Conservation (phyloP, 2,329 filamentous ascomycete species). For the Neopestalotiopsis sp. region DNA sequence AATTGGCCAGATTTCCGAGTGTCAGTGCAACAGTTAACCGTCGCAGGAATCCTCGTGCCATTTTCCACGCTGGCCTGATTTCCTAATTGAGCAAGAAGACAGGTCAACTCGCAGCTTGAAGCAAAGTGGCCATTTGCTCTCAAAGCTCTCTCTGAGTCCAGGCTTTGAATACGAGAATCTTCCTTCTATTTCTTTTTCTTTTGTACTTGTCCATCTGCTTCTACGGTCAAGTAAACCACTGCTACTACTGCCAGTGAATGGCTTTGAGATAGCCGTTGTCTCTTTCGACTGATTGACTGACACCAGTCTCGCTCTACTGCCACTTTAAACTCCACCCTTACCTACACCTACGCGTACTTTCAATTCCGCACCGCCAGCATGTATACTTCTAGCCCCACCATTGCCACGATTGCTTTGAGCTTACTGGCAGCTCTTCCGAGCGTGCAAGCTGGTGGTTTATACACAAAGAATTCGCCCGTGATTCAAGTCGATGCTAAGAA, state of each 20-base stretch:
- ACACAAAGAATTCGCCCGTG: conserved; percentile 86
- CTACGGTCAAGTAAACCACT: neutral
- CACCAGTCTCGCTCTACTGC: neutral
- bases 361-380: conserved; percentile 45
- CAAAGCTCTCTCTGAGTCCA: neutral
- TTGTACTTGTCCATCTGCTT: neutral
- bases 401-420: conserved; percentile 63
- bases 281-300: conserved; percentile 21
- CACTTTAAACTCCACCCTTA: neutral
- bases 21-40: neutral
- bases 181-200: neutral
- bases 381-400: conserved; percentile 52
- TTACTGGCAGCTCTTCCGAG: conserved; percentile 70
- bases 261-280: neutral
- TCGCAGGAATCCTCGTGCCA: conserved; percentile 11
- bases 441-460: conserved; percentile 71
- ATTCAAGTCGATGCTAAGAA: conserved; percentile 79
- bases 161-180: neutral
- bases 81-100: conserved; percentile 29
- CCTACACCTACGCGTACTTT: conserved; percentile 18
- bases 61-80: conserved; percentile 53
- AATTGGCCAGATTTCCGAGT: conserved; percentile 14
- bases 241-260: conserved; percentile 9
- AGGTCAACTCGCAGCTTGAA: conserved; percentile 18
- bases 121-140: neutral